Evolutionary conservation across 2,329 filamentous ascomycete species (phyloP), one percentile per base, ranked within the genome.

Genomic region (Pleoardoris graminearum): DNA sequence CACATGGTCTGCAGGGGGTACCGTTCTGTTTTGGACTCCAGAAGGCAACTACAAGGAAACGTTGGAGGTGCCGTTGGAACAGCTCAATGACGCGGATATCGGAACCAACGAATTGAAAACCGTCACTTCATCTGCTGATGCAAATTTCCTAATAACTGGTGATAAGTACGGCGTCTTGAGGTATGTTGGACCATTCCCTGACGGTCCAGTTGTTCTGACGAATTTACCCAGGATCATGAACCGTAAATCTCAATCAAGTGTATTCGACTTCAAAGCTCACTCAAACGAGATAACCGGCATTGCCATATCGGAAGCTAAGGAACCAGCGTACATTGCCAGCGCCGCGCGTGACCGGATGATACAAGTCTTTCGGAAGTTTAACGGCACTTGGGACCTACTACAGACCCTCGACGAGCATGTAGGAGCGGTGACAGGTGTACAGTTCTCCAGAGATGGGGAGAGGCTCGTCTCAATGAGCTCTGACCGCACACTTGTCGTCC

Each of bases 331-430:
- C 39, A 80, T 97, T 61, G 93, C 90, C 16, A 91, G 88, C 68
- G 61, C 65, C 23, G 90, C 91, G 30, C 83, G 94, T 59, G 94
- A 99, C 73, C 87, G 94, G 45, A 96, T 89, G n/a, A 84, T 93
- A 1, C 94, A 99, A 70, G 77, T 99, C n/a, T 97, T 97, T 69
- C 80, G 84, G 54, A 79, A 80, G 21, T 75, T 76, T 1, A 77
- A 74, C 11, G 81, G 84, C 2, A 75, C 74, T 2, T 88, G 95
- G 72, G 83, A 89, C 52, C 83, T 97, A 51, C 83, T 96, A 46
- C 94, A 99, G 71, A 99, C 94, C 0, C 83, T 97, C 67, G 86
- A 90, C 50, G 93, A 99, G 62, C 96, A 97, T 72, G 86, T 91
- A 25, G 90, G 91, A 19, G 89, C 90, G 58, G 92, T 99, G 16